phyloP scores from a whole-genome alignment of 495 filamentous ascomycete species.

The Venustampulla echinocandica region DNA sequence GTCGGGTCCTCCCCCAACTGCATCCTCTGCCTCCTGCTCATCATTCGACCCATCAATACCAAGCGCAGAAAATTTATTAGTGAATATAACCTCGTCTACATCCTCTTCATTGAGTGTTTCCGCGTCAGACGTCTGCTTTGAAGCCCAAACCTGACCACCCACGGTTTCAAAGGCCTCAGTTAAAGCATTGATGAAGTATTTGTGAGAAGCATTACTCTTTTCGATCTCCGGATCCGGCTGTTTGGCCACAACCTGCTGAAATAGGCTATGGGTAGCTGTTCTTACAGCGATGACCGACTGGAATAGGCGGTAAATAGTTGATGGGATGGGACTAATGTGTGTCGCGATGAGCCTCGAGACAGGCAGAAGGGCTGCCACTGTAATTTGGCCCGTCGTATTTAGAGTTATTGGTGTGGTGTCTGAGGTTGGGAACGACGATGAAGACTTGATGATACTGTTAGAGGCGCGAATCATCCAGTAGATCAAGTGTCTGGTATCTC shows the following conservation, averaged over 20 bases:
- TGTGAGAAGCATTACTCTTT: constrained; percentile 32
- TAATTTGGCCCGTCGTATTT: constrained; percentile 26
- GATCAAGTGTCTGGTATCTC: constrained; percentile 29
- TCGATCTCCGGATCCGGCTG: constrained; percentile 31
- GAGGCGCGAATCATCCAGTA: constrained; percentile 34
- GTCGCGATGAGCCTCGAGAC: constrained; percentile 30
- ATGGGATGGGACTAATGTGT: constrained; percentile 23
- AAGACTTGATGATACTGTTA: constrained; percentile 26
- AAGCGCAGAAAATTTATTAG: constrained; percentile 28
- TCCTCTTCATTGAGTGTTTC: constrained; percentile 18
- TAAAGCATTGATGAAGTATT: constrained; percentile 34
- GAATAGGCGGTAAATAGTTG: constrained; percentile 25
- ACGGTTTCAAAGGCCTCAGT: constrained; percentile 28
- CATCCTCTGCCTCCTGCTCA: constrained; percentile 14
- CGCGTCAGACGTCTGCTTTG: constrained; percentile 4
- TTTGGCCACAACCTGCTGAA: constrained; percentile 24
- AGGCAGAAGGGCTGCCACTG: constrained; percentile 24
- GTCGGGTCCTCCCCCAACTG: constrained; percentile 8
- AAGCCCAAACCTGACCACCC: constrained; percentile 24
- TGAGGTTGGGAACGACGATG: background rate
- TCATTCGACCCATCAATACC: constrained; percentile 14
- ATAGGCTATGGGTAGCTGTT: constrained; percentile 15
- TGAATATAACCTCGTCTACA: constrained; percentile 24
- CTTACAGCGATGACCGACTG: constrained; percentile 25
- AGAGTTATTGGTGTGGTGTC: constrained; percentile 2